A percentile compares a stretch with the other conserved stretches of the same genome.
Evolutionary conservation across 2,329 filamentous ascomycete genomes (phyloP).

Genomic region (Ophiocordyceps australis): DNA sequence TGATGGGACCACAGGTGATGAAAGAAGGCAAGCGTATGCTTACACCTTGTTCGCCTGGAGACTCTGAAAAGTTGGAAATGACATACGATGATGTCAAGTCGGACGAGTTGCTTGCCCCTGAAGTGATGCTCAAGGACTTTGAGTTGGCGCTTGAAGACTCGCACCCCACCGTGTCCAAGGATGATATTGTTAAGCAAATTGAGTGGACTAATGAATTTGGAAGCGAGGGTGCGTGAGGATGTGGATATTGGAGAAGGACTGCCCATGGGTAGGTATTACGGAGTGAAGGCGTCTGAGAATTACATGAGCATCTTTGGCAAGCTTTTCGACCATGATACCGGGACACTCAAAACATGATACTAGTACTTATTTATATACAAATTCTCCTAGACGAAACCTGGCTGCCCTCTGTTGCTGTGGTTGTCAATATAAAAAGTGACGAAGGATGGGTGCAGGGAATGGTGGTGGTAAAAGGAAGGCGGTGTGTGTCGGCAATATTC

Average conservation of each 20-base stretch:
- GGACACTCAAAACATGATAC: too few relatives aligned
- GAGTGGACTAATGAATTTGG: conserved; percentile 97
- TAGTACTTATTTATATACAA: too few relatives aligned
- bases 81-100: conserved; percentile 76
- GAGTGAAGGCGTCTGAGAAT: conserved; percentile 13
- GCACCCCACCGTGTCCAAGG: conserved; percentile 74
- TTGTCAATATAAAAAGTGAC: too few relatives aligned
- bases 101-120: conserved; percentile 70
- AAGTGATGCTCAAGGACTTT: conserved; percentile 81
- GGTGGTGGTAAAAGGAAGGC: too few relatives aligned
- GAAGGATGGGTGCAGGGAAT: too few relatives aligned
- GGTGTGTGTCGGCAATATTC: too few relatives aligned
- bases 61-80: conserved; percentile 76
- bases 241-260: too few relatives aligned
- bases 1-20: conserved; percentile 35
- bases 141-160: conserved; percentile 78
- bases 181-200: conserved; percentile 66
- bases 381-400: too few relatives aligned
- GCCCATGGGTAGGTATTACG: too few relatives aligned
- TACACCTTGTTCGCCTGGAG: conserved; percentile 89
- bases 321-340: too few relatives aligned
- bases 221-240: conserved; percentile 58
- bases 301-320: too few relatives aligned
- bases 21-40: conserved; percentile 49
- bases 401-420: too few relatives aligned